Percentiles rank a stretch among this genome's conserved stretches.
These are phyloP conservation scores for Aphanomyces invadans DNA, from an alignment of 352 stramenopile genomes.

Conservation along the genomic window DNA sequence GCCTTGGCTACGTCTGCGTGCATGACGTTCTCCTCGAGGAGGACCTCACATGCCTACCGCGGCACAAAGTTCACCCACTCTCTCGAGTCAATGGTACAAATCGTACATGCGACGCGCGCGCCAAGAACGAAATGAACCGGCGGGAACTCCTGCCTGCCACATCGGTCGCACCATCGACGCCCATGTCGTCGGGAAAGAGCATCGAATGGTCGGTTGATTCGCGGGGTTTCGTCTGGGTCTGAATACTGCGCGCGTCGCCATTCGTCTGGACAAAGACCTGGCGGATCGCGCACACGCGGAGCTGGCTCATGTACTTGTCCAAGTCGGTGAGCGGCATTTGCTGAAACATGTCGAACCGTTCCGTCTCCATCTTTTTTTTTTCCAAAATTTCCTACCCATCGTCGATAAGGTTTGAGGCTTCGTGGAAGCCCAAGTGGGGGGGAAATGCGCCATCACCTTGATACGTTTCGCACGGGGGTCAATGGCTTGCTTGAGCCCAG, in stretches of 20 bases:
- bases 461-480: conserved; percentile 49
- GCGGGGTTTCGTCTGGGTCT: conserved; percentile 46
- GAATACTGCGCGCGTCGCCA: conserved; percentile 41
- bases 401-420: no score
- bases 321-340: conserved; percentile 47
- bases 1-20: not conserved
- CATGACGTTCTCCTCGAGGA: conserved; percentile 42
- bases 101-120: conserved; percentile 39
- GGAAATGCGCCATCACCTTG: conserved; percentile 24
- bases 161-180: conserved; percentile 29
- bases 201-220: conserved; percentile 42
- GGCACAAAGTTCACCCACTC: no score
- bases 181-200: conserved; percentile 71
- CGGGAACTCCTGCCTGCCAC: conserved; percentile 22
- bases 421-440: no score
- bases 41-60: conserved; percentile 40
- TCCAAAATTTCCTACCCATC: conserved; percentile 46
- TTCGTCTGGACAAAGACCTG: conserved; percentile 54
- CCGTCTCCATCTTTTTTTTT: conserved; percentile 50
- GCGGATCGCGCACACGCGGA: conserved; percentile 42
- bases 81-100: not conserved
- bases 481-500: conserved; percentile 57
- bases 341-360: conserved; percentile 62
- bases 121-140: conserved; percentile 56
- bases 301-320: conserved; percentile 44